Conservation (phyloP, 331 rosid species). For the Malus hybrid region DNA sequence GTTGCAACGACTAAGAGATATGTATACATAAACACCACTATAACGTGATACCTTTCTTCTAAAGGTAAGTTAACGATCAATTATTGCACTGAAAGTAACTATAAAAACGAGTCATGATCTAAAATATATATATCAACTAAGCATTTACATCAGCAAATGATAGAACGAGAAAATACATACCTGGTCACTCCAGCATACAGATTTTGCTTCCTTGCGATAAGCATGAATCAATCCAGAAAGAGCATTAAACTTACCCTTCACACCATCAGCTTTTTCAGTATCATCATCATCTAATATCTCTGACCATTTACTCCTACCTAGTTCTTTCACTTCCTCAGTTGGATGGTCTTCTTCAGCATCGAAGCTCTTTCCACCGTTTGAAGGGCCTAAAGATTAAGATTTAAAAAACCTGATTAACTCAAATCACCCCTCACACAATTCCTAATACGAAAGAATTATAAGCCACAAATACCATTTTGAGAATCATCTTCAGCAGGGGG, state of each 20-base stretch:
- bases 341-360: conserved; percentile 55
- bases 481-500: conserved; percentile 34
- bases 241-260: conserved; percentile 62
- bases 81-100: not conserved
- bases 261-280: conserved; percentile 34
- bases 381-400: conserved; percentile 27
- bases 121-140: not conserved
- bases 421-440: not conserved
- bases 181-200: conserved; percentile 96
- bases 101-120: not conserved
- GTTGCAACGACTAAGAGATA: not conserved
- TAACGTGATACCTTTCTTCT: not conserved
- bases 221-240: conserved; percentile 85
- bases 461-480: conserved; percentile 30
- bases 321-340: conserved; percentile 59
- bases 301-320: conserved; percentile 98
- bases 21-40: not conserved
- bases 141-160: not conserved
- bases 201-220: conserved; percentile 68
- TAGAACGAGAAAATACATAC: conserved; percentile 26
- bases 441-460: not conserved
- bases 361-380: conserved; percentile 44
- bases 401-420: not conserved
- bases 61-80: not conserved
- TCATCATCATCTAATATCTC: conserved; percentile 64